phyloP scores from a whole-genome alignment of 441 rosid genomes.

The Gossypium trilobum region DNA sequence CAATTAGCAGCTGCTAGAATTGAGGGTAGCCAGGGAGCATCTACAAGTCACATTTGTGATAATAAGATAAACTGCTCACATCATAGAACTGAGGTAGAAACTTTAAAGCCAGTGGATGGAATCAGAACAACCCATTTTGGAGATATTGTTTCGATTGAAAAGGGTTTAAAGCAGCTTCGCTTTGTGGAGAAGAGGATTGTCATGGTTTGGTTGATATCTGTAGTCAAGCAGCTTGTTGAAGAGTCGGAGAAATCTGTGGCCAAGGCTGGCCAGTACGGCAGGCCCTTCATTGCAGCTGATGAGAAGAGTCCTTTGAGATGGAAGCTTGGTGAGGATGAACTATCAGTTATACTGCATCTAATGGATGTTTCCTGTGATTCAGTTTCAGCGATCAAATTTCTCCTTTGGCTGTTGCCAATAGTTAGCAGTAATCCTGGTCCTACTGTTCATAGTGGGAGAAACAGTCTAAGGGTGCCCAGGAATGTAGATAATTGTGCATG shows the following conservation, averaged over 20 bases:
- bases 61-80: slow-evolving; percentile 63
- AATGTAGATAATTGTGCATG: slow-evolving; percentile 62
- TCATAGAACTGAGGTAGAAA: slow-evolving; percentile 46
- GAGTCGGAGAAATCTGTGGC: slow-evolving; percentile 56
- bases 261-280: slow-evolving; percentile 51
- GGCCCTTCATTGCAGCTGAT: slow-evolving; percentile 54
- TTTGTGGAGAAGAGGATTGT: slow-evolving; percentile 73
- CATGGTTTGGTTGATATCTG: slow-evolving; percentile 66
- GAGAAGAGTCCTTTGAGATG: slow-evolving; percentile 53
- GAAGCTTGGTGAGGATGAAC: slow-evolving; percentile 95
- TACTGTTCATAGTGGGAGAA: slow-evolving; percentile 70
- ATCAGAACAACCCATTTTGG: slow-evolving; percentile 34
- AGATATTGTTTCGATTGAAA: slow-evolving; percentile 66
- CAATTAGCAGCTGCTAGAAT: slow-evolving; percentile 92
- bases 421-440: slow-evolving; percentile 49
- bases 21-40: slow-evolving; percentile 98
- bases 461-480: slow-evolving; percentile 40
- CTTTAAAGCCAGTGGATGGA: slow-evolving; percentile 48
- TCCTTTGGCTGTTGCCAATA: slow-evolving; percentile 88
- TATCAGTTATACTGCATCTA: slow-evolving; percentile 61
- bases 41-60: slow-evolving; percentile 94
- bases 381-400: slow-evolving; percentile 66
- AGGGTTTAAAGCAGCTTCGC: slow-evolving; percentile 65
- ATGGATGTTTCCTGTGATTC: slow-evolving; percentile 76
- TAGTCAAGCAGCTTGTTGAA: slow-evolving; percentile 74